These are phyloP conservation scores for Capsicum chinense DNA, from an alignment of 257 asterid genomes.

Conservation along the genomic window DNA sequence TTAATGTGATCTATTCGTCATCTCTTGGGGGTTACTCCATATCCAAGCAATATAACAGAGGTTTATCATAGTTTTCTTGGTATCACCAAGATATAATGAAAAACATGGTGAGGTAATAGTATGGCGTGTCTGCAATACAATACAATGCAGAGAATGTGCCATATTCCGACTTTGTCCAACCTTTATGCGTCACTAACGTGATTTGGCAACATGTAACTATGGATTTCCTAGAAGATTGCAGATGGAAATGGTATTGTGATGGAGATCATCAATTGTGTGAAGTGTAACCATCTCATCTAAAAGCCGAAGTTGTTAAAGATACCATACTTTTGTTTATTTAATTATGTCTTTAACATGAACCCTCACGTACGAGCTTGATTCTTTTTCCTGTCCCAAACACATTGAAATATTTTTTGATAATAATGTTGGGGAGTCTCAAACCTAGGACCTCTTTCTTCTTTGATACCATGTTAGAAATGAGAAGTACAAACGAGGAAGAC, in stretches of 20 bases:
- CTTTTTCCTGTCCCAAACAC: not conserved
- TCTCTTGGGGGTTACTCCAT: not conserved
- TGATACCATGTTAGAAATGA: not conserved
- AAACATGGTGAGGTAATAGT: too few relatives aligned
- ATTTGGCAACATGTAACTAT: conserved; percentile 19
- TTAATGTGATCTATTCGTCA: not conserved
- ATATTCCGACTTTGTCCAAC: not conserved
- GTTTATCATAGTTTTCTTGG: too few relatives aligned
- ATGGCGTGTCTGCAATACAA: not conserved
- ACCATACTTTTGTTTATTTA: not conserved
- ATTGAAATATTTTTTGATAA: not conserved
- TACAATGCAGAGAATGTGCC: not conserved
- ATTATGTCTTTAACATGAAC: not conserved
- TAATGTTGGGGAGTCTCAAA: not conserved
- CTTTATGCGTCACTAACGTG: not conserved
- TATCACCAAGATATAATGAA: too few relatives aligned
- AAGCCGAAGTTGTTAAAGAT: not conserved
- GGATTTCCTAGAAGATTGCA: conserved; percentile 1
- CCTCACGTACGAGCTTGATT: not conserved
- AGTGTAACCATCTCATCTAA: not conserved
- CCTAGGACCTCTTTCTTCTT: not conserved
- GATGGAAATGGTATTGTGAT: not conserved
- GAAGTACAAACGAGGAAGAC: not conserved
- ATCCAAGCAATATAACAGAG: not conserved
- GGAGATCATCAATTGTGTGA: not conserved